Evolutionary conservation across 1,284 basidiomycete species (phyloP).

Genomic region (Sporisorium exsertum): DNA sequence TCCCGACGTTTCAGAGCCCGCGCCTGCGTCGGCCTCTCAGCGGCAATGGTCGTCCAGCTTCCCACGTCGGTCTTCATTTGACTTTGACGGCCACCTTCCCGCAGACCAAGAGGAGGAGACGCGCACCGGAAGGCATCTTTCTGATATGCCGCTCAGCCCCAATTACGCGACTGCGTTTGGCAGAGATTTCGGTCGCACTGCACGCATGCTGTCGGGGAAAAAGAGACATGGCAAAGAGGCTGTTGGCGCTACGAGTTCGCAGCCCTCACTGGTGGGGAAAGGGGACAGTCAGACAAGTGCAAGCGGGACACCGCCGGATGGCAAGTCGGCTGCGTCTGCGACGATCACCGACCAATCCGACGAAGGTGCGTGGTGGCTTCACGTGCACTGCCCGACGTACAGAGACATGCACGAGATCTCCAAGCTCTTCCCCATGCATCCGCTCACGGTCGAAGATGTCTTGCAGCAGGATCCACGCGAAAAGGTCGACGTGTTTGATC

Average conservation of each 20-base stretch:
- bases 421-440: constrained; percentile 90
- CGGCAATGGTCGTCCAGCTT: constrained; percentile 7
- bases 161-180: constrained; percentile 44
- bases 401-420: constrained; percentile 88
- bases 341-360: constrained; percentile 11
- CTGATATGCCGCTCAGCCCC: constrained; percentile 65
- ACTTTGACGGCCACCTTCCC: constrained; percentile 28
- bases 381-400: constrained; percentile 89
- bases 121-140: constrained; percentile 60
- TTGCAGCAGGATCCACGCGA: constrained; percentile 93
- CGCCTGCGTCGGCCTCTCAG: neutral
- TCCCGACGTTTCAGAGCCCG: neutral
- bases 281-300: constrained; percentile 6
- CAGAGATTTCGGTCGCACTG: constrained; percentile 42
- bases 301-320: constrained; percentile 11
- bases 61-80: constrained; percentile 3
- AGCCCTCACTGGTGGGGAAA: neutral
- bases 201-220: constrained; percentile 10
- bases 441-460: constrained; percentile 93
- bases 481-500: constrained; percentile 89
- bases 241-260: neutral
- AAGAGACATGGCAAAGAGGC: neutral
- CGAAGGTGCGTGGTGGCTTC: constrained; percentile 83
- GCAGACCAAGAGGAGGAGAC: constrained; percentile 56
- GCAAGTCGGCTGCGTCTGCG: constrained; percentile 12